Evolutionary conservation across 2,329 filamentous ascomycete genomes (phyloP).

Genomic region (Cytospora piceicola): DNA sequence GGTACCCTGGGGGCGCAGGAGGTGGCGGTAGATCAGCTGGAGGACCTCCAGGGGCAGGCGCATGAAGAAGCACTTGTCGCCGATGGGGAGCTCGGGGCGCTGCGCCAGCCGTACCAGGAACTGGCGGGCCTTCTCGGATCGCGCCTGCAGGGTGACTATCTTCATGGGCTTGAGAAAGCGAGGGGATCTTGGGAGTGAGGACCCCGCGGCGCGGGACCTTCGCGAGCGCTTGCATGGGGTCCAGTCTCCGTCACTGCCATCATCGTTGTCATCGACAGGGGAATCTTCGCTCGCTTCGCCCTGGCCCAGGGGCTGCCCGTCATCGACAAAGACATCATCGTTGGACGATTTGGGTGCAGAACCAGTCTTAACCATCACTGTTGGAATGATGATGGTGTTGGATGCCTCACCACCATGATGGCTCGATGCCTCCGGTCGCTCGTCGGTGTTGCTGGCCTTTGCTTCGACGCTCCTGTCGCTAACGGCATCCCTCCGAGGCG

Average conservation of each 20-base stretch:
- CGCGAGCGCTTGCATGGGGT: background rate
- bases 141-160: slow-evolving; percentile 7
- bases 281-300: background rate
- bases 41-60: slow-evolving; percentile 39
- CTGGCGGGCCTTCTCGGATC: background rate
- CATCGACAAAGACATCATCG: background rate
- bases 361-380: background rate
- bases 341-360: background rate
- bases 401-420: background rate
- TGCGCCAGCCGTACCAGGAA: background rate
- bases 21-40: slow-evolving; percentile 39
- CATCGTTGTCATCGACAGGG: background rate
- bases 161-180: background rate
- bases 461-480: background rate
- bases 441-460: background rate
- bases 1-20: slow-evolving; percentile 38
- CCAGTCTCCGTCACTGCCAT: background rate
- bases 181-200: background rate
- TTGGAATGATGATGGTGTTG: background rate
- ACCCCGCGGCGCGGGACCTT: background rate
- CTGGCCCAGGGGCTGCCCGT: background rate
- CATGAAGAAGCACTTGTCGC: slow-evolving; percentile 12
- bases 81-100: slow-evolving; percentile 8
- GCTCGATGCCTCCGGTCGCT: background rate
- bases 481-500: background rate